phyloP scores from a whole-genome alignment of 768 basidiomycete species.

The Mycena rosella region DNA sequence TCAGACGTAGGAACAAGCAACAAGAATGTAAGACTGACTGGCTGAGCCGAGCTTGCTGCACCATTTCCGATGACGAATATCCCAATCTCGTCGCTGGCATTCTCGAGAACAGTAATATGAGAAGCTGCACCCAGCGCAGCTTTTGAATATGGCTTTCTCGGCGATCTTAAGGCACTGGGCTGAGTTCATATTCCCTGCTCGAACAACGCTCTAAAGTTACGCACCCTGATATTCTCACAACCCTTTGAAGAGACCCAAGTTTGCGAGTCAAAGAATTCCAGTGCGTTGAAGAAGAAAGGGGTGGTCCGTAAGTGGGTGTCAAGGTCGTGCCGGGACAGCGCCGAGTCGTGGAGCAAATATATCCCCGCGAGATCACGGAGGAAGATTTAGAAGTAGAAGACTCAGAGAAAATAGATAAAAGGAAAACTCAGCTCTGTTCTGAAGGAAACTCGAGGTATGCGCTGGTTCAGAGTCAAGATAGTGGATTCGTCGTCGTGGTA shows the following conservation, averaged over 20 bases:
- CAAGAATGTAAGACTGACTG: not conserved
- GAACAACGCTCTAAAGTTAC: no score
- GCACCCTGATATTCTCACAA: constrained; percentile 1
- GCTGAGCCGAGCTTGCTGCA: not conserved
- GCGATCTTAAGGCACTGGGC: not conserved
- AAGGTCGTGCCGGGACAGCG: no score
- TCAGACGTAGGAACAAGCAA: not conserved
- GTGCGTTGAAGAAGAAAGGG: no score
- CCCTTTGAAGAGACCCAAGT: not conserved
- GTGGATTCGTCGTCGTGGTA: no score
- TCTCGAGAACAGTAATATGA: not conserved
- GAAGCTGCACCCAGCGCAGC: not conserved
- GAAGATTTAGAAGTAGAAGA: no score
- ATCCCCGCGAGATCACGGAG: no score
- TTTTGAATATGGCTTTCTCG: not conserved
- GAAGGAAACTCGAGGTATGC: no score
- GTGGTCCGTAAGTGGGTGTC: no score
- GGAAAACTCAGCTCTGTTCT: no score
- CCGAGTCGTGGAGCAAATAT: no score
- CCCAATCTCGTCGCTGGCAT: not conserved
- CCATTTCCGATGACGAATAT: not conserved
- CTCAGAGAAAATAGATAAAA: no score
- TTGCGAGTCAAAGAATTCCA: not conserved
- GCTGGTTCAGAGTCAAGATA: no score
- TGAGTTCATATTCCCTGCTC: not conserved